Evolutionary conservation across 2,329 filamentous ascomycete species (phyloP).

Genomic region (Talaromyces atroroseus): DNA sequence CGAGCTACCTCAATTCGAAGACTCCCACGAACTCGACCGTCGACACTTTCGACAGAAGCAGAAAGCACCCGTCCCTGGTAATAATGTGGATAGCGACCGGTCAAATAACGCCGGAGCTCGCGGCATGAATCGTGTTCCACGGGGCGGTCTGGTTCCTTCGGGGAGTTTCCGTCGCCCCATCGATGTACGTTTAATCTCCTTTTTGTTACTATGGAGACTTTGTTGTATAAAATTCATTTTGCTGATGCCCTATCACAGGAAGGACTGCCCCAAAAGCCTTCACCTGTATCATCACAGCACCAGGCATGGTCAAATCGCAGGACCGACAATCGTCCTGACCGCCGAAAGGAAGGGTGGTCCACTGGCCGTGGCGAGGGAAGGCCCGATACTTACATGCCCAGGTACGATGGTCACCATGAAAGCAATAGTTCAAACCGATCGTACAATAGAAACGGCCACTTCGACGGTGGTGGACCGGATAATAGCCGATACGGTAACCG

Average conservation of each 20-base stretch:
- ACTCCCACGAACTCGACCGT: constrained; percentile 93
- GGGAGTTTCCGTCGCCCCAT: constrained; percentile 22
- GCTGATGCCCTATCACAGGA: constrained; percentile 18
- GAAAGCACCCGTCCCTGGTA: constrained; percentile 79
- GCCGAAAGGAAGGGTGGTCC: constrained; percentile 26
- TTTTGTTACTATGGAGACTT: too few species aligned
- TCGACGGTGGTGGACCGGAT: constrained; percentile 12
- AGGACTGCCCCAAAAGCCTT: constrained; percentile 32
- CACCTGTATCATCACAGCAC: constrained; percentile 26
- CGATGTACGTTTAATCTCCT: constrained; percentile 22
- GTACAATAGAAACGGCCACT: constrained; percentile 4
- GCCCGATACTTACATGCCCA: constrained; percentile 35
- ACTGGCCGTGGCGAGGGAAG: constrained; percentile 21
- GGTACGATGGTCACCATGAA: constrained; percentile 21
- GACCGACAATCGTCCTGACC: constrained; percentile 23
- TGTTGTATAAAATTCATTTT: not conserved
- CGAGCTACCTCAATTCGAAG: constrained; percentile 86
- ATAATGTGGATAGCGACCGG: constrained; percentile 66
- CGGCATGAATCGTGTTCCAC: constrained; percentile 29
- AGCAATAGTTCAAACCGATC: not conserved
- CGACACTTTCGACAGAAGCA: constrained; percentile 77
- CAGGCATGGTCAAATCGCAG: constrained; percentile 25
- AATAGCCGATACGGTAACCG: constrained; percentile 16
- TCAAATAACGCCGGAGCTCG: constrained; percentile 29
- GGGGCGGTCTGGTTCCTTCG: constrained; percentile 25